Base-by-base conservation (phyloP, 371 early-diverging fungal genomes). In the Mortierella sp. region DNA sequence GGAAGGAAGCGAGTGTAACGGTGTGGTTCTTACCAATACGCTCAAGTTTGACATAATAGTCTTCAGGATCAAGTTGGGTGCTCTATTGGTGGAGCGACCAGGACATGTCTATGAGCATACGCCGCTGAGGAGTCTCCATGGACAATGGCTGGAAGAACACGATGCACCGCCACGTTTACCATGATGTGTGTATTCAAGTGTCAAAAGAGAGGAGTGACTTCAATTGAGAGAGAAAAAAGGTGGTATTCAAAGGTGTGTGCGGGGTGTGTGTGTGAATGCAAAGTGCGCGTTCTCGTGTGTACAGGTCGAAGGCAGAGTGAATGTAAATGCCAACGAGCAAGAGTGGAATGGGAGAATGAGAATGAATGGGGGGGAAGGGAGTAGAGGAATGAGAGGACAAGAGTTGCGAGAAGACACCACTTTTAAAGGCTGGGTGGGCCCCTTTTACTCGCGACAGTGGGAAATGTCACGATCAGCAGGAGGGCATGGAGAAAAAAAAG, bases 31-130 rank as follows among this genome's bases (percentile, higher is more conserved):
- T 72, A 72, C 72, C 72, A 39, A 72, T 72, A 54, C 72, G 72
- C 57, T 72, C 69, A 39, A 64, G 69, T 29, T 65, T 67, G 50
- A 58, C 67, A 44, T 70, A 72, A 29, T 65, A 65, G 21, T 77
- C 80, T 63, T 79, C 78, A 45, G 71, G 71, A 57, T 81, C 81
- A 47, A 78, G 61, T 40, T 66, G 70, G 37, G 49, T 61, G 60
- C 72, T 72, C 72, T 72, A 34, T 34, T 34, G 34, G 34, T 34
- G 34, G n/a, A n/a, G 22, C 24, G 1, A 46, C 16, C 12, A 0
- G 44, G 14, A 43, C 44, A 43, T 5, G 16, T 17, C 19, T 17
- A 19, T 19, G 19, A 43, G 19, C 19, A 19, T 43, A 10, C 34
- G 34, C 7, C 34, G 34, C 34, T 10, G 44, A 43, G 44, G 9